Conservation (phyloP, 768 basidiomycete species). For the Phanerodontia chrysosporium region DNA sequence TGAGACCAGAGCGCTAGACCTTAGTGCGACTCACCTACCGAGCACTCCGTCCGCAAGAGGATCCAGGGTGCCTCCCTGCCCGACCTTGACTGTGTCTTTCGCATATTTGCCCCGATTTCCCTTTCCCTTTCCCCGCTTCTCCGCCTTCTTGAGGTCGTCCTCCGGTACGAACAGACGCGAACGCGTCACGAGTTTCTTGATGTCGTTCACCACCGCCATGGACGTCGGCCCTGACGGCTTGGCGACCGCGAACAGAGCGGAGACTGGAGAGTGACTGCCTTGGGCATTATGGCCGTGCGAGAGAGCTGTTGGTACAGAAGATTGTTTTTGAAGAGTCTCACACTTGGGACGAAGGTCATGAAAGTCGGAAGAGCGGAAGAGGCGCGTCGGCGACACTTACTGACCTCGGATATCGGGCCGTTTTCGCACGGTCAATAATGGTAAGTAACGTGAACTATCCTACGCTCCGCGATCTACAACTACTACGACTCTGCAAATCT, state of each 20-base stretch:
- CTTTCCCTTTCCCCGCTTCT: constrained; percentile 36
- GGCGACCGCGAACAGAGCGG: constrained; percentile 79
- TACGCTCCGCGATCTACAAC: not conserved
- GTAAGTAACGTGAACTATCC: not conserved
- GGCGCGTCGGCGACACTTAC: not conserved
- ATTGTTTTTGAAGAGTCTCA: no score
- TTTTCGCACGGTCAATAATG: not conserved
- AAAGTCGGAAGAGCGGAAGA: not conserved
- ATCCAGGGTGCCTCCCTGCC: constrained; percentile 93
- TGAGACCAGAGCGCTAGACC: not conserved
- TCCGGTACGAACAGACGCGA: constrained; percentile 76
- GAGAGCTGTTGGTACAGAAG: no score
- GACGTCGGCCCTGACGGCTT: constrained; percentile 94
- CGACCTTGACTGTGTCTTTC: constrained; percentile 65
- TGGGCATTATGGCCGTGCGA: no score
- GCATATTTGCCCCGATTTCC: constrained; percentile 24
- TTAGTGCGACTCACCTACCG: constrained; percentile 15
- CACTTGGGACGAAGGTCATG: not conserved
- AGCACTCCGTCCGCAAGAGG: constrained; percentile 83
- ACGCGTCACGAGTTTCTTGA: constrained; percentile 73
- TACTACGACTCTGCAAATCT: no score
- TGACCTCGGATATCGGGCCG: not conserved
- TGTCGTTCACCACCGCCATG: constrained; percentile 82
- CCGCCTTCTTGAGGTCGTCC: constrained; percentile 48
- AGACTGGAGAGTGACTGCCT: constrained; percentile 59